Evolutionary conservation across 2,329 filamentous ascomycete genomes (phyloP).

Genomic region (Dactylellina haptotyla): DNA sequence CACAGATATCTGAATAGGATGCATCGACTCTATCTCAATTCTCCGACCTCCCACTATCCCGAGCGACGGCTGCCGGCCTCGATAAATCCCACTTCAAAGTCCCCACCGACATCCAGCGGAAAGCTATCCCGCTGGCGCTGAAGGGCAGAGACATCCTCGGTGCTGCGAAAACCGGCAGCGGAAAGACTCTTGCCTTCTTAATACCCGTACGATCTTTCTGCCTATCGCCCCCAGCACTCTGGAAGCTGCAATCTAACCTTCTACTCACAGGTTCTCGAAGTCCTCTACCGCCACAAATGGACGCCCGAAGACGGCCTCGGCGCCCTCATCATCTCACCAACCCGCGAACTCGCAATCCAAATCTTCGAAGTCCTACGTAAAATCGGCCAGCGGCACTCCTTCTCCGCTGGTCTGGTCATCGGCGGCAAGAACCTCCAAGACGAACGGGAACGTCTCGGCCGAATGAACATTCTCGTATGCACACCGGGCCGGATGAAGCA

Average conservation of each 20-base stretch:
- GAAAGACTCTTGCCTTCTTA: conserved; percentile 93
- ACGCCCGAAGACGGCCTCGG: conserved; percentile 90
- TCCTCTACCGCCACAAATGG: conserved; percentile 87
- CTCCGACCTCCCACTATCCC: conserved; percentile 84
- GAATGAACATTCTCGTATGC: conserved; percentile 97
- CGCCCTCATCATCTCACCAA: conserved; percentile 91
- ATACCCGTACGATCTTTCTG: conserved; percentile 72
- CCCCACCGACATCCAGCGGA: conserved; percentile 89
- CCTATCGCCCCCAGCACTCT: not conserved
- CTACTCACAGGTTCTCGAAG: conserved; percentile 74
- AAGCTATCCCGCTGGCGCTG: conserved; percentile 86
- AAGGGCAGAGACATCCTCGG: conserved; percentile 89
- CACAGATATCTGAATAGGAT: conserved; percentile 65
- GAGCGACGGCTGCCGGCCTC: conserved; percentile 80
- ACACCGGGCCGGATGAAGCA: conserved; percentile 95
- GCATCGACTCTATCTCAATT: conserved; percentile 74
- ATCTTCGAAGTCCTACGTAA: conserved; percentile 95
- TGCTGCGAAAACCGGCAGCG: conserved; percentile 93
- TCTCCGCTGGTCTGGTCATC: conserved; percentile 92
- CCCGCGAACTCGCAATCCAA: conserved; percentile 92
- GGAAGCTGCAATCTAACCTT: not conserved
- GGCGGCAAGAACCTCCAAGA: conserved; percentile 91
- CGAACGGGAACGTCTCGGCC: conserved; percentile 81
- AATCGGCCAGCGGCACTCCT: conserved; percentile 85
- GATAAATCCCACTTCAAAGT: conserved; percentile 87